Evolutionary conservation across 1,284 basidiomycete genomes (phyloP).

Genomic region (Heterobasidion annosum): DNA sequence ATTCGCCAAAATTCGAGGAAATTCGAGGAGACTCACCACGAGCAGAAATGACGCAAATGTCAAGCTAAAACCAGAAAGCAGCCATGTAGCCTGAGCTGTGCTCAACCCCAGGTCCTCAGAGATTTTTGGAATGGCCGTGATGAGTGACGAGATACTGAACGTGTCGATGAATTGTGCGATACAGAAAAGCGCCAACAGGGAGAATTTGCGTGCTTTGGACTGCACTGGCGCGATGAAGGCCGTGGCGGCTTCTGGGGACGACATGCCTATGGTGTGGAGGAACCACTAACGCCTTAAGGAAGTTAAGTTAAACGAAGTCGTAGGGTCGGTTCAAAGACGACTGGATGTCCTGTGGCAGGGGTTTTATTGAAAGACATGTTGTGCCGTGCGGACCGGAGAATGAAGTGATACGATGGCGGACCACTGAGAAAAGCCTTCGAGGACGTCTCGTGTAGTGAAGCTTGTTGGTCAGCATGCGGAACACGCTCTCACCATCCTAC

Average conservation of each 20-base stretch:
- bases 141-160: constrained; percentile 17
- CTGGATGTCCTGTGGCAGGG: background rate
- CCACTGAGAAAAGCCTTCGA: background rate
- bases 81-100: constrained; percentile 22
- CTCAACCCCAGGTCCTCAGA: constrained; percentile 16
- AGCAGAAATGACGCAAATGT: constrained; percentile 34
- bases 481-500: background rate
- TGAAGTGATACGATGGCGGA: background rate
- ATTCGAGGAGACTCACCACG: constrained; percentile 20
- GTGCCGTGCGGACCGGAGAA: background rate
- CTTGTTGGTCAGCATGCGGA: background rate
- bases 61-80: constrained; percentile 30
- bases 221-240: background rate
- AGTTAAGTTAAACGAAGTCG: background rate
- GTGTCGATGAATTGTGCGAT: constrained; percentile 16
- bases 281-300: background rate
- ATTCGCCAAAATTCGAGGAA: background rate
- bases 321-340: background rate
- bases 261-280: background rate
- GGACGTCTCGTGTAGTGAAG: background rate
- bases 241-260: background rate
- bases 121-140: constrained; percentile 18
- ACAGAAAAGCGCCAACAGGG: constrained; percentile 15
- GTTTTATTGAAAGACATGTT: background rate
- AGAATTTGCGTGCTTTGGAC: background rate